Conservation (phyloP, 2,329 filamentous ascomycete species). For the Nakataea oryzae region DNA sequence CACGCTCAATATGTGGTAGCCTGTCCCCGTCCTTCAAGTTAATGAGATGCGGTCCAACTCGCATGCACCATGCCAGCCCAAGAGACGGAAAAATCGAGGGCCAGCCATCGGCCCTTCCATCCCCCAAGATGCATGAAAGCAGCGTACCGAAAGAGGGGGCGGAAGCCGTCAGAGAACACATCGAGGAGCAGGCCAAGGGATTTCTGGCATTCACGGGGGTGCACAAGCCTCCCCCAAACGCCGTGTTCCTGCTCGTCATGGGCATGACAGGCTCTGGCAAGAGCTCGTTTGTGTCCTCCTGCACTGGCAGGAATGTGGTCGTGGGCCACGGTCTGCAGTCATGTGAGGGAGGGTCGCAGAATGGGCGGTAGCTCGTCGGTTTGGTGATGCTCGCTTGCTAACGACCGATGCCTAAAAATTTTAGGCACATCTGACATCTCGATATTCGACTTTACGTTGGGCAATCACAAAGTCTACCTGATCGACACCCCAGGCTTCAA, state of each 20-base stretch:
- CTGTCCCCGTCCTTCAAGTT: neutral
- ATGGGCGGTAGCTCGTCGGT: neutral
- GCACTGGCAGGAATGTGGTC: constrained; percentile 2
- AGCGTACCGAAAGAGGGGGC: neutral
- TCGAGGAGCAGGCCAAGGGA: neutral
- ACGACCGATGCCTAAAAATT: neutral
- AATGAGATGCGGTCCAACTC: neutral
- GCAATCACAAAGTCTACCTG: constrained; percentile 17
- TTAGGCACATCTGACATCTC: neutral
- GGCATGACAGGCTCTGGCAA: constrained; percentile 9
- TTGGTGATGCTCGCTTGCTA: neutral
- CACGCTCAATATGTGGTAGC: neutral
- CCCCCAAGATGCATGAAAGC: neutral
- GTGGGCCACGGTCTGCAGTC: constrained; percentile 6
- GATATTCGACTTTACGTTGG: constrained; percentile 7
- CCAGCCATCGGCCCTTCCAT: neutral
- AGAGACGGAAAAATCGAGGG: neutral
- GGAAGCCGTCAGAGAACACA: neutral
- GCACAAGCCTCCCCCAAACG: neutral
- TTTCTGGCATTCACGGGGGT: neutral
- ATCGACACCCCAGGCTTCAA: constrained; percentile 38
- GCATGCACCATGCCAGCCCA: neutral
- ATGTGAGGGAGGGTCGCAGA: neutral
- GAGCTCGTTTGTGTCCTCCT: constrained; percentile 7
- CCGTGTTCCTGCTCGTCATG: constrained; percentile 4